A percentile compares a stretch with the other conserved stretches of the same genome.
These are phyloP conservation scores for Erodium maritimum DNA, from an alignment of 345 rosid species.

Conservation along the genomic window DNA sequence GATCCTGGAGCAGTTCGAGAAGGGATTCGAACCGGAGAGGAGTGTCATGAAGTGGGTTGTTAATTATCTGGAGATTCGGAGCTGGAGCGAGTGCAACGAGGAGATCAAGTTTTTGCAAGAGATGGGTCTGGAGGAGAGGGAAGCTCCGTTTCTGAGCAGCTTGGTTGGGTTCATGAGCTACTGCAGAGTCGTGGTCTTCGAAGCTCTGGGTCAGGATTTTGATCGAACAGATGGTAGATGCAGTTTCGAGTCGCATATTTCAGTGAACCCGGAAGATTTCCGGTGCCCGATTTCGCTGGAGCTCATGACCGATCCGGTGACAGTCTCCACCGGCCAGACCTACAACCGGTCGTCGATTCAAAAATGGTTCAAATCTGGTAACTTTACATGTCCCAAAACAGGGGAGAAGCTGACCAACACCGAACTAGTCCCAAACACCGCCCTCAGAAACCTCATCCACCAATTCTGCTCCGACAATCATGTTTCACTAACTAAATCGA, in stretches of 20 bases:
- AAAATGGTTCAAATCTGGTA: constrained; percentile 73
- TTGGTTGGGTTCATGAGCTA: constrained; percentile 54
- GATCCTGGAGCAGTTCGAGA: constrained; percentile 35
- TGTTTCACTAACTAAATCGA: constrained; percentile 23
- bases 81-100: constrained; percentile 50
- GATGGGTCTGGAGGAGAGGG: constrained; percentile 27
- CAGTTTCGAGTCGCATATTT: constrained; percentile 30
- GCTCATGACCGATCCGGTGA: constrained; percentile 77
- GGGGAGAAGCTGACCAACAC: constrained; percentile 44
- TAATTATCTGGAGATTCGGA: constrained; percentile 37
- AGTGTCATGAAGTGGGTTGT: constrained; percentile 31
- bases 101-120: constrained; percentile 57
- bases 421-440: constrained; percentile 47
- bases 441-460: constrained; percentile 45
- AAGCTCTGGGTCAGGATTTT: constrained; percentile 16
- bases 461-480: constrained; percentile 42
- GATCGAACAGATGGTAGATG: constrained; percentile 18
- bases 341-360: constrained; percentile 75
- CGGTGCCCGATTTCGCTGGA: constrained; percentile 84
- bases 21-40: constrained; percentile 37
- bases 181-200: constrained; percentile 52
- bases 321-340: constrained; percentile 71
- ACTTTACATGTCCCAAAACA: constrained; percentile 65
- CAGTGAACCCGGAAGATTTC: constrained; percentile 63
- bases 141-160: constrained; percentile 40